phyloP scores from a whole-genome alignment of 306 rosid genomes.

The Cicer yamashitae region DNA sequence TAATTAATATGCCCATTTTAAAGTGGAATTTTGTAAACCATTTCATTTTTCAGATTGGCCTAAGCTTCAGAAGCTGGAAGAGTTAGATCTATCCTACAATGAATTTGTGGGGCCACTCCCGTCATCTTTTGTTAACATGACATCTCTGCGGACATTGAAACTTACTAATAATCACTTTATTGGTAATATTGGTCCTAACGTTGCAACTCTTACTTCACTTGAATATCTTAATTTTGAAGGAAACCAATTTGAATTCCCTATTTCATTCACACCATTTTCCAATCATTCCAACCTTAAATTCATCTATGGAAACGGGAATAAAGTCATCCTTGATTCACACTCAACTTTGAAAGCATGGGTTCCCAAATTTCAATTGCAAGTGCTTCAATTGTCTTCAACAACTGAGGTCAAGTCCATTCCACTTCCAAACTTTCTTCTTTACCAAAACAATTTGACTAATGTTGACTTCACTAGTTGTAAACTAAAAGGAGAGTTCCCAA shows the following conservation, averaged over 20 bases:
- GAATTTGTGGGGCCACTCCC: slow-evolving; percentile 28
- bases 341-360: slow-evolving; percentile 5
- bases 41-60: slow-evolving; percentile 20
- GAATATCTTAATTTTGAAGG: neutral
- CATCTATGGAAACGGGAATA: neutral
- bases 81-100: slow-evolving; percentile 1
- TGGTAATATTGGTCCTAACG: neutral
- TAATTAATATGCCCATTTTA: neutral
- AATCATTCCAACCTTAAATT: slow-evolving; percentile 19
- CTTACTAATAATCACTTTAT: neutral
- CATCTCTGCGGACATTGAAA: slow-evolving; percentile 4
- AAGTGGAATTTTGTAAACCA: neutral
- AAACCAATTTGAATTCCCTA: slow-evolving; percentile 39
- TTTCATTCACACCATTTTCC: slow-evolving; percentile 12
- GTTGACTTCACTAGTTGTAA: slow-evolving; percentile 4
- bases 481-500: slow-evolving; percentile 14
- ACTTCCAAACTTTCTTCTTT: slow-evolving; percentile 8
- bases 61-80: slow-evolving; percentile 19
- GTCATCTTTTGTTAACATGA: slow-evolving; percentile 23
- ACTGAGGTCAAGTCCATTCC: neutral
- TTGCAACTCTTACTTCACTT: slow-evolving; percentile 37
- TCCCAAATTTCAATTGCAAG: slow-evolving; percentile 20
- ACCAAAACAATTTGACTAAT: neutral
- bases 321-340: neutral
- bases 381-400: neutral